A percentile compares a stretch with the other conserved stretches of the same genome.
Conservation (phyloP, 2,329 filamentous ascomycete genomes). For the Aaosphaeria arxii region DNA sequence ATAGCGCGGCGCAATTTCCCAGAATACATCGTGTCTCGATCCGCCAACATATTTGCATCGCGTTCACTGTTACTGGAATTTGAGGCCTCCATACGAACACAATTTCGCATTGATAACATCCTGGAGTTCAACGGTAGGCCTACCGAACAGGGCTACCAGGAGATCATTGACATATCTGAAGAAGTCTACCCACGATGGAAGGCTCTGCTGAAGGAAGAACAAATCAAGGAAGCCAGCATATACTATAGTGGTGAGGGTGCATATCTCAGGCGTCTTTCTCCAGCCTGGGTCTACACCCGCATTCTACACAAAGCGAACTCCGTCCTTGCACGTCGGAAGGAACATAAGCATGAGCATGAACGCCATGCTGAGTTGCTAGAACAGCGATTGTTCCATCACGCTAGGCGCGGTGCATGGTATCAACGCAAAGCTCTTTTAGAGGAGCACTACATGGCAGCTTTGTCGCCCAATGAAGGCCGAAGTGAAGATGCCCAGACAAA, state of each 20-base stretch:
- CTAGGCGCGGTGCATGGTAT: constrained; percentile 88
- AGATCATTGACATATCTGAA: constrained; percentile 70
- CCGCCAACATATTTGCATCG: constrained; percentile 81
- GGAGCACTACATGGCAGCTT: constrained; percentile 82
- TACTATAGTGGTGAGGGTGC: constrained; percentile 83
- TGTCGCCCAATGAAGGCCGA: constrained; percentile 17
- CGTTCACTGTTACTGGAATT: constrained; percentile 78
- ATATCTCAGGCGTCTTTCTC: constrained; percentile 85
- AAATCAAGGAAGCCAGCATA: constrained; percentile 69
- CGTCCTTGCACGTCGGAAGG: constrained; percentile 77
- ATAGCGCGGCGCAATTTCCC: constrained; percentile 87
- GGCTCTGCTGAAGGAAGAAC: constrained; percentile 67
- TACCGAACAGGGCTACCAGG: constrained; percentile 61
- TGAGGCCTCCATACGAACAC: constrained; percentile 78
- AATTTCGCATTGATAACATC: constrained; percentile 76
- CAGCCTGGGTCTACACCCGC: constrained; percentile 88
- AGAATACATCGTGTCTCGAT: constrained; percentile 84
- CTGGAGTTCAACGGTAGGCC: constrained; percentile 76
- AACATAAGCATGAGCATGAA: constrained; percentile 72
- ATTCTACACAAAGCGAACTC: constrained; percentile 85
- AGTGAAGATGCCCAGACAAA: constrained; percentile 66
- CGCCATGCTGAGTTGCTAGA: constrained; percentile 71
- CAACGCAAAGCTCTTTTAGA: constrained; percentile 91
- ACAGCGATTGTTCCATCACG: constrained; percentile 81
- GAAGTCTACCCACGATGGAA: constrained; percentile 80